These are phyloP conservation scores for Fusarium decemcellulare DNA, from an alignment of 2,329 filamentous ascomycete genomes.

Conservation along the genomic window DNA sequence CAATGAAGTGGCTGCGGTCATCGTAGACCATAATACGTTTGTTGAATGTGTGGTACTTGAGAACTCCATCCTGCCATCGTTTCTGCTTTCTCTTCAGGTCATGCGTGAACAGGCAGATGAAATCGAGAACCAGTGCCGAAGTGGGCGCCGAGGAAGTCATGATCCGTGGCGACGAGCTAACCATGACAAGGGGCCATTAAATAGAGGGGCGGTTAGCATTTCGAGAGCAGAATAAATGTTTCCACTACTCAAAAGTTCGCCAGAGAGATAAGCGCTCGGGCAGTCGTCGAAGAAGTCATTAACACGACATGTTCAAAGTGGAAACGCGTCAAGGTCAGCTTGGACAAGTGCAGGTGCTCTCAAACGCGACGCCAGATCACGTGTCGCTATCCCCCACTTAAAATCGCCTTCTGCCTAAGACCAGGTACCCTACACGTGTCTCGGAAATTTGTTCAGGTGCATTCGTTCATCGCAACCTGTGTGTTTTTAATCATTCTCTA, in stretches of 20 bases:
- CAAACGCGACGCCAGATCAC: slow-evolving; percentile 41
- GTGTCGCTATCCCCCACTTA: slow-evolving; percentile 10
- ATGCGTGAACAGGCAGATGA: slow-evolving; percentile 87
- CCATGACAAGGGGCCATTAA: neutral
- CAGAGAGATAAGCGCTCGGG: neutral
- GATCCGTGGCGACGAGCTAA: neutral
- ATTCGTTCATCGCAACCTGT: no score
- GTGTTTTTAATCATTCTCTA: no score
- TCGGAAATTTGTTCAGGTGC: no score
- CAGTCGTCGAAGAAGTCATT: neutral
- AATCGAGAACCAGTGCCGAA: slow-evolving; percentile 84
- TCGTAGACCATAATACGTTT: slow-evolving; percentile 93
- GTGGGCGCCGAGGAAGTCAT: slow-evolving; percentile 40
- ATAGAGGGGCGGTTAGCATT: slow-evolving; percentile 9
- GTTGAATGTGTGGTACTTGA: slow-evolving; percentile 93
- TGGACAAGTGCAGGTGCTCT: neutral
- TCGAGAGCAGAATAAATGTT: neutral
- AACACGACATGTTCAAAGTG: slow-evolving; percentile 1
- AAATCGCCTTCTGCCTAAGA: slow-evolving; percentile 20
- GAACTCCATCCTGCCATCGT: slow-evolving; percentile 91
- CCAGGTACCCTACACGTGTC: neutral
- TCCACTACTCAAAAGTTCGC: neutral
- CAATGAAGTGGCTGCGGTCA: slow-evolving; percentile 82
- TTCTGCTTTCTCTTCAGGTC: slow-evolving; percentile 91
- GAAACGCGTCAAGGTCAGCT: slow-evolving; percentile 24